Conservation (phyloP, 768 basidiomycete genomes). For the Neoboletus magnificus region DNA sequence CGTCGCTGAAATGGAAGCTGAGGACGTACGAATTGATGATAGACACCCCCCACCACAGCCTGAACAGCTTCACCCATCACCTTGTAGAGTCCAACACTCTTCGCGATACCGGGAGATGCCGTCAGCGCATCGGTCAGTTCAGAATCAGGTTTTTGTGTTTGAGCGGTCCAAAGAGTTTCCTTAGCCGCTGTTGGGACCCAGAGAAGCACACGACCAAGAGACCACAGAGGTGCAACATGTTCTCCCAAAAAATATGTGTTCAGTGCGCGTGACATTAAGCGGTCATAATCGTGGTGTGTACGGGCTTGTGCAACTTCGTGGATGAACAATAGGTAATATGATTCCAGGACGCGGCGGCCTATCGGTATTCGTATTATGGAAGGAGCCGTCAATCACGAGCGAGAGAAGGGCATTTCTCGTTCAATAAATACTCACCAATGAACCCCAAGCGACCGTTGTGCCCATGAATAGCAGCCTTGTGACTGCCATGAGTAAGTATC, state of each 20-base stretch:
- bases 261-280: conserved; percentile 51
- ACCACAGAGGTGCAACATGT: conserved; percentile 73
- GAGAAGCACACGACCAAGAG: conserved; percentile 64
- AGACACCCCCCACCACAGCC: conserved; percentile 73
- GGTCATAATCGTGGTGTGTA: conserved; percentile 54
- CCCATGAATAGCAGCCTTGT: conserved; percentile 58
- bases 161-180: conserved; percentile 29
- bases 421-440: conserved; percentile 45
- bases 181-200: conserved; percentile 63
- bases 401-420: not conserved
- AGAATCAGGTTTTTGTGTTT: conserved; percentile 15
- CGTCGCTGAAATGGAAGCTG: conserved; percentile 21
- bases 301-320: conserved; percentile 49
- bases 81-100: conserved; percentile 67
- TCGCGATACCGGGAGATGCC: conserved; percentile 36
- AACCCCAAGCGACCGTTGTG: conserved; percentile 74
- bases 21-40: conserved; percentile 71
- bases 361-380: not conserved
- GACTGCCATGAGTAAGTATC: conserved; percentile 76
- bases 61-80: conserved; percentile 75
- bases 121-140: conserved; percentile 31
- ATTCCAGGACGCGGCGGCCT: conserved; percentile 77
- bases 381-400: not conserved
- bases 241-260: conserved; percentile 73
- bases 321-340: conserved; percentile 72